Conservation (phyloP, 176 grass and related monocot genomes). For the Thalia dealbata region DNA sequence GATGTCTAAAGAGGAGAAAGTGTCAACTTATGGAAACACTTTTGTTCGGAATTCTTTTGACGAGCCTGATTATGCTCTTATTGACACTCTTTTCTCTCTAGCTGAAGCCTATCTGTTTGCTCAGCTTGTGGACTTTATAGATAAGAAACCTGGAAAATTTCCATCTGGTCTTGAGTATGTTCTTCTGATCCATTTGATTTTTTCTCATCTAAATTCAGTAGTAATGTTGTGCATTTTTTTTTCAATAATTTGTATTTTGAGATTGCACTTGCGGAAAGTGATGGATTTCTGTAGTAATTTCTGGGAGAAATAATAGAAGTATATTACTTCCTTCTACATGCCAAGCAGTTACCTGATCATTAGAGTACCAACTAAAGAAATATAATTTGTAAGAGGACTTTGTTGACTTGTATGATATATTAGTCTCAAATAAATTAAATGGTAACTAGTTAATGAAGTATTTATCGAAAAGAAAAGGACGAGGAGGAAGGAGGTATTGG, state of each 20-base stretch:
- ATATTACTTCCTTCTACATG: neutral
- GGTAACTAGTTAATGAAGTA: too few relatives aligned
- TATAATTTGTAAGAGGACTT: neutral
- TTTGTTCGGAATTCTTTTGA: slow-evolving; percentile 91
- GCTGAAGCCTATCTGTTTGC: slow-evolving; percentile 95
- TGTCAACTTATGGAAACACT: slow-evolving; percentile 81
- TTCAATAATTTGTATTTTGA: neutral
- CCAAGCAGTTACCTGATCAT: neutral
- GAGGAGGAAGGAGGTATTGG: too few relatives aligned
- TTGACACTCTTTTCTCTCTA: slow-evolving; percentile 94
- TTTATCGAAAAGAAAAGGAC: too few relatives aligned
- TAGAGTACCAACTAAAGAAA: neutral
- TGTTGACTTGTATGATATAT: neutral
- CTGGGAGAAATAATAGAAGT: neutral
- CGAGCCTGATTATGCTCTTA: slow-evolving; percentile 92
- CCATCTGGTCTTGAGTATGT: slow-evolving; percentile 70
- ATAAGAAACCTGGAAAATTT: slow-evolving; percentile 83
- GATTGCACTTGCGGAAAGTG: neutral
- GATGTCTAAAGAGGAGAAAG: slow-evolving; percentile 87
- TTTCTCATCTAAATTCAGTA: slow-evolving; percentile 9
- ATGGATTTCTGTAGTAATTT: neutral
- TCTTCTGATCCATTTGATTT: slow-evolving; percentile 18
- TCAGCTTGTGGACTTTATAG: slow-evolving; percentile 96
- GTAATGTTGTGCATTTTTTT: neutral
- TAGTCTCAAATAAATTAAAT: too few relatives aligned